Conservation (phyloP, 768 basidiomycete genomes). For the Piloderma croceum region DNA sequence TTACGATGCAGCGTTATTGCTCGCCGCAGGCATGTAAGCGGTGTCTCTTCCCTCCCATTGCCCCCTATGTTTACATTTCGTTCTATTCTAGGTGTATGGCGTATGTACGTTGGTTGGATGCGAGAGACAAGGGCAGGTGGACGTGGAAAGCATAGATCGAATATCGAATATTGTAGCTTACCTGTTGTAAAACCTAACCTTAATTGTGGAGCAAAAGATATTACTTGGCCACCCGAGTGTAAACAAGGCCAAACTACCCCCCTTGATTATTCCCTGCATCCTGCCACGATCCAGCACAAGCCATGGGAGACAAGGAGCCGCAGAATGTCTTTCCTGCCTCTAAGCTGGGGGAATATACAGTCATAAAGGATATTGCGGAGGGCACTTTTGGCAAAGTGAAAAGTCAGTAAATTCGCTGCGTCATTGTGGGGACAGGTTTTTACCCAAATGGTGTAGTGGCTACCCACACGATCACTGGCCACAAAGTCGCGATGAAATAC, state of each 20-base stretch:
- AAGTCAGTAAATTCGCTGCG: constrained; percentile 52
- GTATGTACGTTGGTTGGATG: constrained; percentile 39
- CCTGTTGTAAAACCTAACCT: too few species aligned
- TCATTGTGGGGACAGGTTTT: constrained; percentile 10
- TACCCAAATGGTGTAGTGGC: constrained; percentile 57
- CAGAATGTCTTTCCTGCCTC: constrained; percentile 52
- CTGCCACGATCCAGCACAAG: neutral
- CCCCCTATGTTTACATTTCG: too few species aligned
- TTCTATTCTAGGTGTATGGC: too few species aligned
- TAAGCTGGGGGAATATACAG: constrained; percentile 87
- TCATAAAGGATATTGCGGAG: constrained; percentile 85
- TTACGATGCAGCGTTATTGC: constrained; percentile 32
- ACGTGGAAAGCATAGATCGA: constrained; percentile 39
- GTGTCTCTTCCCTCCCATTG: too few species aligned
- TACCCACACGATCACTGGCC: constrained; percentile 88
- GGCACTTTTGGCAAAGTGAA: constrained; percentile 99
- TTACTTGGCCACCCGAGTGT: too few species aligned
- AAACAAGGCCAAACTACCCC: too few species aligned
- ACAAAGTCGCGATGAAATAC: constrained; percentile 96
- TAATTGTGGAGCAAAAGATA: too few species aligned
- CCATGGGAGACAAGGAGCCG: constrained; percentile 25
- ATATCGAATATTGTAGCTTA: too few species aligned
- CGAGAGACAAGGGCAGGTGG: constrained; percentile 35
- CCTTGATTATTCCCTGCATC: too few species aligned
- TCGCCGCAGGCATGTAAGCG: constrained; percentile 31